phyloP scores from a whole-genome alignment of 148 eudicot genomes.

The Rhododendron molle region DNA sequence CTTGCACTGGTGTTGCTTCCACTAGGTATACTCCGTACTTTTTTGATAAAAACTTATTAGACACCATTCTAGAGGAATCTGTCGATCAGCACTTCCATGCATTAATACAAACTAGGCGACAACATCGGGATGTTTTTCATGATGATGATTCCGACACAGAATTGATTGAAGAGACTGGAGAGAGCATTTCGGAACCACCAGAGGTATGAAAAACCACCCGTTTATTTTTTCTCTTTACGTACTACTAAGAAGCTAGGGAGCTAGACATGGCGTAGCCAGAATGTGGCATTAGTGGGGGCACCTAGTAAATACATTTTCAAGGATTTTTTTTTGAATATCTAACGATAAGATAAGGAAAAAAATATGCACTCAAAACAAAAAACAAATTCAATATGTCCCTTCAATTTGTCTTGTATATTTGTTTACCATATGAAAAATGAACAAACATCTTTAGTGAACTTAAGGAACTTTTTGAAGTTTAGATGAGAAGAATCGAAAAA shows the following conservation, averaged over 20 bases:
- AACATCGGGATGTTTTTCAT: slow-evolving; percentile 54
- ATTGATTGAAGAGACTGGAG: slow-evolving; percentile 65
- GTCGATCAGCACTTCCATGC: slow-evolving; percentile 82
- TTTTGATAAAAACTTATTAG: slow-evolving; percentile 79
- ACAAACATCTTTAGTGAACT: background rate
- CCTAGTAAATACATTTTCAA: too few relatives aligned
- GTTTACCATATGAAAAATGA: background rate
- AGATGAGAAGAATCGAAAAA: background rate
- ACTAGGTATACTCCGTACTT: slow-evolving; percentile 94
- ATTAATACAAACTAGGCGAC: slow-evolving; percentile 74
- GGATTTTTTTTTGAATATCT: background rate
- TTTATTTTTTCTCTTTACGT: background rate
- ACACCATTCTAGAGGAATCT: slow-evolving; percentile 90
- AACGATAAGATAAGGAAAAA: background rate
- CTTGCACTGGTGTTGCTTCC: background rate
- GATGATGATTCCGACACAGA: slow-evolving; percentile 76
- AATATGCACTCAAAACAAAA: too few relatives aligned
- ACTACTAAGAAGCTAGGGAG: background rate
- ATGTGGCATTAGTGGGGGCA: background rate
- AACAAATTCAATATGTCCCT: background rate
- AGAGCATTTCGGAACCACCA: slow-evolving; percentile 71
- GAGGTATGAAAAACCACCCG: slow-evolving; percentile 47
- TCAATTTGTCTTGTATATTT: background rate
- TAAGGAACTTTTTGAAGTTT: background rate
- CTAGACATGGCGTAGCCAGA: background rate